phyloP scores from a whole-genome alignment of 768 basidiomycete genomes.

The Russula lepida region DNA sequence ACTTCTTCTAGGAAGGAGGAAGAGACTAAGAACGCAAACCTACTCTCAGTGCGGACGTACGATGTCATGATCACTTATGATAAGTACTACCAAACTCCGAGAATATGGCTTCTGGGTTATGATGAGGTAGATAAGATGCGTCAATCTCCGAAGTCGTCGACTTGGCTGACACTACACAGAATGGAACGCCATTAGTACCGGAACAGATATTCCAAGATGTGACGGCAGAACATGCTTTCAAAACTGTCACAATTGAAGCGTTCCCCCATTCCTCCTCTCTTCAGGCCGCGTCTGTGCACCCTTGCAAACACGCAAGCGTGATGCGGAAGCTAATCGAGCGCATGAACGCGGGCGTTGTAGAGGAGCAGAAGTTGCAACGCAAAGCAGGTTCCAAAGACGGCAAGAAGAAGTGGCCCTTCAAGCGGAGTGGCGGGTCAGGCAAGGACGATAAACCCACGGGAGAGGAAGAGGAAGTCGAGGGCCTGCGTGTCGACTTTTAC shows the following conservation, averaged over 20 bases:
- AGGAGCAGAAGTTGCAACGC: constrained; percentile 67
- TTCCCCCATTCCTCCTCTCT: constrained; percentile 90
- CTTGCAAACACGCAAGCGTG: constrained; percentile 96
- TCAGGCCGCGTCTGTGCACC: constrained; percentile 90
- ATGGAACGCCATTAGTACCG: constrained; percentile 80
- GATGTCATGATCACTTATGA: constrained; percentile 99
- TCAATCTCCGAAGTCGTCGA: background rate
- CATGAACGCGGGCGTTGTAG: constrained; percentile 86
- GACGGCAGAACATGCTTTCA: constrained; percentile 93
- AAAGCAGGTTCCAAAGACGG: constrained; percentile 41
- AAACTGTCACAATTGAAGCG: constrained; percentile 96
- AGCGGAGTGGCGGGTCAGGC: constrained; percentile 51
- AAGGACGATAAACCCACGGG: constrained; percentile 42
- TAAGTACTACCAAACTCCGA: constrained; percentile 98
- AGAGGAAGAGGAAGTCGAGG: constrained; percentile 73
- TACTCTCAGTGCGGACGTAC: constrained; percentile 94
- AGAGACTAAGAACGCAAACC: constrained; percentile 67
- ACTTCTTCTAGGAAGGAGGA: constrained; percentile 39
- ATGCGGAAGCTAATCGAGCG: constrained; percentile 99
- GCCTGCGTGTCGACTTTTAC: constrained; percentile 96
- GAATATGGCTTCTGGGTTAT: constrained; percentile 96
- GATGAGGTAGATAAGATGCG: constrained; percentile 63
- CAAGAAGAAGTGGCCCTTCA: constrained; percentile 75
- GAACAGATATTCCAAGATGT: constrained; percentile 95
- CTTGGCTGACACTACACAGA: constrained; percentile 37